Conservation (phyloP, 1,139 yeast species). For the Magnusiomyces sp. region DNA sequence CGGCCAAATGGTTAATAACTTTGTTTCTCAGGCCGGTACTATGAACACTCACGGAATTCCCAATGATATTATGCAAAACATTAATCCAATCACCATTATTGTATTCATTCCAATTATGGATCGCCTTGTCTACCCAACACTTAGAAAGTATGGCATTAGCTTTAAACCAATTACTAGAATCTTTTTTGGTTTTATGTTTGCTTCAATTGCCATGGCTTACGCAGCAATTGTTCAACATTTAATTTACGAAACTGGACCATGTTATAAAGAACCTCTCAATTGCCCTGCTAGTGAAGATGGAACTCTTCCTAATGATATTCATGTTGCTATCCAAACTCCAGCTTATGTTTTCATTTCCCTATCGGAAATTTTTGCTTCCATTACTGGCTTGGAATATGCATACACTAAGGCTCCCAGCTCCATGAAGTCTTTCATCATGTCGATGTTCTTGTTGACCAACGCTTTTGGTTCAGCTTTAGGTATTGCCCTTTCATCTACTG, state of each 20-base stretch:
- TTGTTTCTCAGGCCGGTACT: slow-evolving; percentile 55
- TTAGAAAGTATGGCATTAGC: slow-evolving; percentile 40
- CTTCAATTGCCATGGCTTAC: slow-evolving; percentile 60
- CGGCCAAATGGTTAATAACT: slow-evolving; percentile 59
- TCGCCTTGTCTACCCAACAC: slow-evolving; percentile 44
- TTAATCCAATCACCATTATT: slow-evolving; percentile 54
- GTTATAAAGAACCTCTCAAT: slow-evolving; percentile 52
- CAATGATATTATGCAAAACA: slow-evolving; percentile 55
- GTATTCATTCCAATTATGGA: slow-evolving; percentile 56
- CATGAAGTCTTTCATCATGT: slow-evolving; percentile 61
- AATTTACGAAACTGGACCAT: slow-evolving; percentile 68
- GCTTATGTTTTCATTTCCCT: slow-evolving; percentile 54
- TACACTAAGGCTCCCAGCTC: slow-evolving; percentile 59
- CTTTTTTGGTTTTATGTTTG: slow-evolving; percentile 65
- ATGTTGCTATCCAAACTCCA: slow-evolving; percentile 57
- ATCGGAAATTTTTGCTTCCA: slow-evolving; percentile 57
- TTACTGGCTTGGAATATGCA: slow-evolving; percentile 62
- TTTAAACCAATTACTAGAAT: slow-evolving; percentile 59
- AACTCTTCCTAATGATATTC: slow-evolving; percentile 42
- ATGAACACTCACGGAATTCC: slow-evolving; percentile 60
- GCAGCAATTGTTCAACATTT: slow-evolving; percentile 75
- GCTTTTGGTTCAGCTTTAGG: slow-evolving; percentile 68
- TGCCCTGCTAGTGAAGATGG: slow-evolving; percentile 32
- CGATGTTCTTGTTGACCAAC: slow-evolving; percentile 51
- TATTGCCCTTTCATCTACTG: slow-evolving; percentile 58